Base-by-base conservation (phyloP, 768 basidiomycete genomes). In the Asterophora parasitica region DNA sequence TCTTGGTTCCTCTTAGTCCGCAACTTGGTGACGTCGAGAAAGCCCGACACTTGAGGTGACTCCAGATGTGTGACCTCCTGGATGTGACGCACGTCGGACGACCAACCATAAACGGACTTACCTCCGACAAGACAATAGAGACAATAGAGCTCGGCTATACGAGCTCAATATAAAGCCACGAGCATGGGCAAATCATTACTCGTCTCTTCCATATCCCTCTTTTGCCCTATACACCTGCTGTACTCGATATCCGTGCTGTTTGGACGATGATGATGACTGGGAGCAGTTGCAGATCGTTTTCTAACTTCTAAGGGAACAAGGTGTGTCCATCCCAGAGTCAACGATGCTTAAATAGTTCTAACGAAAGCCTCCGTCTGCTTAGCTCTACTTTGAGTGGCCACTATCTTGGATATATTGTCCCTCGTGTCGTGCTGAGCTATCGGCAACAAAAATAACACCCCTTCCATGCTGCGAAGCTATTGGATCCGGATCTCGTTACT, bases 141-240 rank as follows among this genome's bases (percentile, higher is more conserved):
- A 60, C 61, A 60, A 64, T 56, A 57, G 55, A 50, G 55, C 38
- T 44, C 38, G 49, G 50, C 50, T 46, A 47, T 34, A 26, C 27
- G n/a, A 23, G 44, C 46, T 49, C 52, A 56, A 58, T 56, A 58
- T 57, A 65, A 58, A 55, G 51, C 51, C 50, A 34, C 19, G 15
- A 8, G 43, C 36, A 47, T 41, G 33, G 38, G 26, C 31, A 11
- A 3, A 27, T 11, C 11, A 28, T 42, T 39, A 40, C 23, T 20
- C 44, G 50, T 45, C 49, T 56, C 53, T 51, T 58, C 52, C 50
- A 34, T 40, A 28, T 43, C 42, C 15, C 13, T 27, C 1, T 13
- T 9, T 28, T 19, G 3, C 9, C 27, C 23, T 40, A 16, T 4
- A 13, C 7, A 2, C 15, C 2, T 16, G 39, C 23, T 27, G 23